Percentiles rank a stretch among this genome's conserved stretches.
phyloP scores from a whole-genome alignment of 2,329 filamentous ascomycete genomes.

The Escovopsis sp. region DNA sequence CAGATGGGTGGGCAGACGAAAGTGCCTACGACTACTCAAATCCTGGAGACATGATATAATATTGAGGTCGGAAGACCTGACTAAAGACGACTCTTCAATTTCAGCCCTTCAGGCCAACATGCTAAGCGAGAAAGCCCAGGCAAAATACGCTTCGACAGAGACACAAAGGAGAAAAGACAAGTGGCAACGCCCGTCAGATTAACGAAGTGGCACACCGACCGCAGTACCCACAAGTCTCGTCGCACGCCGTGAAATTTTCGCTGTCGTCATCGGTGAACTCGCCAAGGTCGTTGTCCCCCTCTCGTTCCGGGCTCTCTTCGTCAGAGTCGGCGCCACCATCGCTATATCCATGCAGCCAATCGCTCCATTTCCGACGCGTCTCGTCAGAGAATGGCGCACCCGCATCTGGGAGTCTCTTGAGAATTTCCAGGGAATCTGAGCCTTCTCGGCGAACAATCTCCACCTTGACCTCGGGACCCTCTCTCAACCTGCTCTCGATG shows the following conservation, averaged over 20 bases:
- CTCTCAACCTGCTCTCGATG: conserved; percentile 4
- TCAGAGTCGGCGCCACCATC: not conserved
- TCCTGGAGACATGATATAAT: too few species aligned
- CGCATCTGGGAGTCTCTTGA: conserved; percentile 10
- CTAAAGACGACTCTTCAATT: too few species aligned
- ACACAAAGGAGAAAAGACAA: too few species aligned
- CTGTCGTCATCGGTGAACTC: conserved; percentile 3
- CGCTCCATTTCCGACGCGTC: conserved; percentile 11
- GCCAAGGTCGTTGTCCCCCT: conserved; percentile 1
- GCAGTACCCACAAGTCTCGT: conserved; percentile 16
- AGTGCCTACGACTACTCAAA: too few species aligned
- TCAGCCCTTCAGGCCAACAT: too few species aligned
- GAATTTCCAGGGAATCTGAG: conserved; percentile 11
- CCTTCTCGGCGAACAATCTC: conserved; percentile 10
- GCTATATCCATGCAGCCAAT: conserved; percentile 9
- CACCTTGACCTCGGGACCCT: conserved; percentile 8
- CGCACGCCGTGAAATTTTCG: conserved; percentile 11
- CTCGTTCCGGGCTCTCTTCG: not conserved
- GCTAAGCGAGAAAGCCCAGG: too few species aligned
- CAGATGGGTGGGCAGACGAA: too few species aligned
- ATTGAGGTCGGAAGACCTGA: too few species aligned
- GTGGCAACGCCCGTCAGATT: too few species aligned
- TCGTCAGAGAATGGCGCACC: conserved; percentile 11
- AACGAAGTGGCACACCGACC: conserved; percentile 9
- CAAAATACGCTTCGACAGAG: too few species aligned